Conservation (phyloP, 1,284 basidiomycete species). For the Neolentinus lepideus region DNA sequence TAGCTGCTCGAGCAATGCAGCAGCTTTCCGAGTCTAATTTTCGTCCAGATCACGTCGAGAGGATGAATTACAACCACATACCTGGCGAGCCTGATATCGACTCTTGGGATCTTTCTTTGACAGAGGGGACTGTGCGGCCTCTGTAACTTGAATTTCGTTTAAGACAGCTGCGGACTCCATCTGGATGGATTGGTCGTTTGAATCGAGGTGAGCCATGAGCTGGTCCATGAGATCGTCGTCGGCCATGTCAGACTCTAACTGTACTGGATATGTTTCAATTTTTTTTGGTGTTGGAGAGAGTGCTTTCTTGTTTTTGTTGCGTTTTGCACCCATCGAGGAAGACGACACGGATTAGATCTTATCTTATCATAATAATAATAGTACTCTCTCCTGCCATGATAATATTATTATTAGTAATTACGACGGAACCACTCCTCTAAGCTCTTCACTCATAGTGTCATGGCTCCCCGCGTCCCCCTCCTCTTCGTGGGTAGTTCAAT, state of each 20-base stretch:
- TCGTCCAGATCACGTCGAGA: conserved; percentile 4
- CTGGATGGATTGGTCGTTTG: conserved; percentile 41
- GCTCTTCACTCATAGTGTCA: neutral
- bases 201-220: conserved; percentile 66
- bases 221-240: conserved; percentile 64
- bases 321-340: conserved; percentile 24
- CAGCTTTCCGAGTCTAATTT: conserved; percentile 69
- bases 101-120: conserved; percentile 61
- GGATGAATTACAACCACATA: conserved; percentile 22
- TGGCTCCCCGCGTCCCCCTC: conserved; percentile 2
- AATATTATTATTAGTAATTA: no score
- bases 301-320: conserved; percentile 47
- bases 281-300: conserved; percentile 17
- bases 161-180: conserved; percentile 42
- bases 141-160: conserved; percentile 36
- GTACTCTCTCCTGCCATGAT: neutral
- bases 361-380: no score
- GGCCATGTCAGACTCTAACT: conserved; percentile 16
- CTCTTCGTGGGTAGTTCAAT: conserved; percentile 3
- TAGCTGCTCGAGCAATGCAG: conserved; percentile 54
- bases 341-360: neutral
- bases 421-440: no score
- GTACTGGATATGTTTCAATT: conserved; percentile 3
- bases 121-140: conserved; percentile 32
- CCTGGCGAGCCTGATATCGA: conserved; percentile 77